A percentile compares a stretch with the other conserved stretches of the same genome.
Evolutionary conservation across 2,329 filamentous ascomycete genomes (phyloP).

Genomic region (Fusarium subtropicale): DNA sequence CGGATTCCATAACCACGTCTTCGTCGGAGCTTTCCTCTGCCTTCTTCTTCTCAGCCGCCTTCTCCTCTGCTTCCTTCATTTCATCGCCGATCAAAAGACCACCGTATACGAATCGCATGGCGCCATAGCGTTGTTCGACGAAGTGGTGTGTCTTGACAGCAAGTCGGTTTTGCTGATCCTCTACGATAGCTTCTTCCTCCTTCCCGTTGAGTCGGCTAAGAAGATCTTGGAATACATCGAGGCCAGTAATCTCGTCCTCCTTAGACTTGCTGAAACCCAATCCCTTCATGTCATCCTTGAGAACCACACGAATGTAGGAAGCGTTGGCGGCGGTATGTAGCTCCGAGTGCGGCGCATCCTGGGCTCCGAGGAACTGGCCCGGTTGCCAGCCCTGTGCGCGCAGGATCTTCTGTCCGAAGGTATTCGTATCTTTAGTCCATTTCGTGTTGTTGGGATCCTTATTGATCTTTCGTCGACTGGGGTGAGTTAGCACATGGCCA

Average conservation of each 20-base stretch:
- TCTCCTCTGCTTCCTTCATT: constrained; percentile 56
- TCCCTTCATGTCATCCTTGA: constrained; percentile 93
- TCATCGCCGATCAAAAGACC: constrained; percentile 74
- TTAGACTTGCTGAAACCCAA: constrained; percentile 83
- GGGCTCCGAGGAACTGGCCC: constrained; percentile 82
- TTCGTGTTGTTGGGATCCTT: constrained; percentile 95
- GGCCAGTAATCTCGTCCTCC: constrained; percentile 82
- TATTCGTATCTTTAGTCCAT: constrained; percentile 85
- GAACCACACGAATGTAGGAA: constrained; percentile 83
- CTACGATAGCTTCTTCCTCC: constrained; percentile 76
- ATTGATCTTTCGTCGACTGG: constrained; percentile 73
- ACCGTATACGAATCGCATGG: constrained; percentile 88
- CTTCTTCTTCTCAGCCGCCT: constrained; percentile 23
- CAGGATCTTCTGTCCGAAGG: constrained; percentile 92
- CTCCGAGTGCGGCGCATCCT: constrained; percentile 78
- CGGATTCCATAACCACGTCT: constrained; percentile 41
- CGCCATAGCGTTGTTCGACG: constrained; percentile 79
- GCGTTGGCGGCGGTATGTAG: constrained; percentile 84
- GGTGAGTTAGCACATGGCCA: constrained; percentile 25
- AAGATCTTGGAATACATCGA: constrained; percentile 87
- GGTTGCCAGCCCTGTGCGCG: constrained; percentile 90
- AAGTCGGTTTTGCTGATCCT: constrained; percentile 75
- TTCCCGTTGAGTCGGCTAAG: constrained; percentile 92
- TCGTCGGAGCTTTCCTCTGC: constrained; percentile 31
- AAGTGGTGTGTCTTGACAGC: constrained; percentile 80